phyloP scores from a whole-genome alignment of 768 basidiomycete species.

The Saitozyma podzolica region DNA sequence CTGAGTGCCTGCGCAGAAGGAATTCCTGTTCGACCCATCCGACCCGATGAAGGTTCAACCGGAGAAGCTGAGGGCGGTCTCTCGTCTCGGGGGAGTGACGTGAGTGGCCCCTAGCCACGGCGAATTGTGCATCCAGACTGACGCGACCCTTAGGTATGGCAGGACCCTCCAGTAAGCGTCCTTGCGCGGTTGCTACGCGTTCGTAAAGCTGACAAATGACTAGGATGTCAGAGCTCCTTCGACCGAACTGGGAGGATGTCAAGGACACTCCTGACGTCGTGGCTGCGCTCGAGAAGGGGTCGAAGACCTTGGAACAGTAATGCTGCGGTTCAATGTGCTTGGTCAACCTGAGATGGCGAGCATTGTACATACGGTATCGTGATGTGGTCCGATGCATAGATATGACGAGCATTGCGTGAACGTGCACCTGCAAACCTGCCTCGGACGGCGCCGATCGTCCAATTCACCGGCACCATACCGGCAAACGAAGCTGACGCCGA shows the following conservation, averaged over 20 bases:
- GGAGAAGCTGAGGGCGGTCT: conserved; percentile 31
- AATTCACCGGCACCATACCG: too few relatives aligned
- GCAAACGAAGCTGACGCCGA: too few relatives aligned
- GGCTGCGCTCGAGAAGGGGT: conserved; percentile 2
- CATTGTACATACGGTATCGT: too few relatives aligned
- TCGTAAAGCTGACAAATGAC: background rate
- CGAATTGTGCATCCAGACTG: background rate
- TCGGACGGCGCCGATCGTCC: too few relatives aligned
- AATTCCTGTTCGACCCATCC: conserved; percentile 35
- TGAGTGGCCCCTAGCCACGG: background rate
- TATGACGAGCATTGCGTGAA: too few relatives aligned
- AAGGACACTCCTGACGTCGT: conserved; percentile 48
- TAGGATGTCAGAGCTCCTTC: conserved; percentile 51
- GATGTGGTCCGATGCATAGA: too few relatives aligned
- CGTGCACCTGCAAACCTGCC: too few relatives aligned
- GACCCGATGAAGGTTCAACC: conserved; percentile 36
- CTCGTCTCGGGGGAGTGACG: background rate
- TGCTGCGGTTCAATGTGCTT: too few relatives aligned
- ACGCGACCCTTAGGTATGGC: conserved; percentile 21
- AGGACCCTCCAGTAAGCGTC: conserved; percentile 31
- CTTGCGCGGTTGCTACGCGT: background rate
- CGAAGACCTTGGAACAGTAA: background rate
- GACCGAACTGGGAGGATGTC: conserved; percentile 55
- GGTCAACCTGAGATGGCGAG: too few relatives aligned
- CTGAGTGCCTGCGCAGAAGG: conserved; percentile 44